phyloP scores from a whole-genome alignment of 225 moss, liverwort and hornwort species.

The Straminergon stramineum region DNA sequence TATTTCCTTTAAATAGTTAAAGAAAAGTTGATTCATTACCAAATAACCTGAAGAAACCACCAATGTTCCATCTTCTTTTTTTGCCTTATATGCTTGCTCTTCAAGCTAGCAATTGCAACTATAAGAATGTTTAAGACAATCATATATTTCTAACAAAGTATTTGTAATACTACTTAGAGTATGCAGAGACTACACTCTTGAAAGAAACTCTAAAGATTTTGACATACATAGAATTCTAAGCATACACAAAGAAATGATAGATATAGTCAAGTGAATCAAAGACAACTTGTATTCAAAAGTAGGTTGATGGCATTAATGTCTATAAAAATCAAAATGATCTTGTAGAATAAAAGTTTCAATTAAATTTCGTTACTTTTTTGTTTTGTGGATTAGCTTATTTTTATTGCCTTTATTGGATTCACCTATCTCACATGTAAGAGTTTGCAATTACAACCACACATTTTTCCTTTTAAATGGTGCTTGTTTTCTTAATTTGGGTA shows the following conservation, averaged over 20 bases:
- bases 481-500: not conserved
- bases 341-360: not conserved
- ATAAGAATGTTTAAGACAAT: not conserved
- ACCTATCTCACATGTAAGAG: too few relatives aligned
- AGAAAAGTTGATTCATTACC: not conserved
- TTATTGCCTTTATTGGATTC: not conserved
- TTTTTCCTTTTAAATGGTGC: not conserved
- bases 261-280: not conserved
- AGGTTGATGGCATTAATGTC: not conserved
- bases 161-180: not conserved
- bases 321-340: not conserved
- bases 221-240: not conserved
- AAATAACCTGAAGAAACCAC: not conserved
- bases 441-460: not conserved
- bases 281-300: not conserved
- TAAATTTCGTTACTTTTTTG: not conserved
- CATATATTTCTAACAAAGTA: not conserved
- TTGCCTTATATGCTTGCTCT: not conserved
- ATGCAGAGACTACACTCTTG: not conserved
- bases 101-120: not conserved
- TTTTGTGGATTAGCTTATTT: not conserved
- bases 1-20: not conserved
- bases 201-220: not conserved
- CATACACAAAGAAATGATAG: not conserved
- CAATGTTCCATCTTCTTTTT: not conserved